phyloP scores from a whole-genome alignment of 106 monocot species.

The Alisma plantagoaquatica region DNA sequence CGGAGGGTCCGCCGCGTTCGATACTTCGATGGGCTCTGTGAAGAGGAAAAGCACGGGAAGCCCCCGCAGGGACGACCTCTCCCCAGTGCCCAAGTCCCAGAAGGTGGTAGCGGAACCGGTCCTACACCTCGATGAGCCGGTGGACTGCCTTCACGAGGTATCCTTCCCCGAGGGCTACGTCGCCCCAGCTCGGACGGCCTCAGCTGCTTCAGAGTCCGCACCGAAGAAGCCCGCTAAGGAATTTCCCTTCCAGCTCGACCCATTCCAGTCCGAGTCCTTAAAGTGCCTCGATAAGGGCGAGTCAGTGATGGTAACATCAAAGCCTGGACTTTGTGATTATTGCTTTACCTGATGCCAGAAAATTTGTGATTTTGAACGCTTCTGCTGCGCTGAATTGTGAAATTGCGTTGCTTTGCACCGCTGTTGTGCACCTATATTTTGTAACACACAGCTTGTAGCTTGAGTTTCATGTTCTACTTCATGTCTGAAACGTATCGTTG shows the following conservation, averaged over 20 bases:
- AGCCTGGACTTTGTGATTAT: neutral
- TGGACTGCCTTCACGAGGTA: constrained; percentile 78
- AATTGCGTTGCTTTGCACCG: no score
- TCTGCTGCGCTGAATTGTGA: no score
- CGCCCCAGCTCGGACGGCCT: constrained; percentile 4
- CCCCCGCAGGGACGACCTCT: neutral
- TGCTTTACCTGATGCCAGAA: no score
- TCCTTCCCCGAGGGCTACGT: constrained; percentile 76
- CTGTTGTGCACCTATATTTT: no score
- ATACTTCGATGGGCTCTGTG: constrained; percentile 22
- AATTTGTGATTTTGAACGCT: no score
- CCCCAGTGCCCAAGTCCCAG: constrained; percentile 14
- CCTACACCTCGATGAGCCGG: constrained; percentile 25
- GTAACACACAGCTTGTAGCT: no score
- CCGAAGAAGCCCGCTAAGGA: constrained; percentile 54
- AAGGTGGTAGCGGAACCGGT: constrained; percentile 5
- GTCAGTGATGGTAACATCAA: constrained; percentile 69
- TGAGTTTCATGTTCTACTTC: constrained; percentile 13
- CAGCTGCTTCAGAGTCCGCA: neutral
- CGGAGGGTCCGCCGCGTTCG: no score
- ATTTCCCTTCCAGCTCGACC: constrained; percentile 54
- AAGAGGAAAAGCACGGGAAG: constrained; percentile 51
- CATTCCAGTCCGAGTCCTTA: constrained; percentile 86
- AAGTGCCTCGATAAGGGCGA: constrained; percentile 80
- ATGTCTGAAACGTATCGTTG: neutral